Percentiles rank a stretch among this genome's conserved stretches.
These are phyloP conservation scores for Chenopodium formosanum DNA, from an alignment of 148 eudicot genomes.

Conservation along the genomic window DNA sequence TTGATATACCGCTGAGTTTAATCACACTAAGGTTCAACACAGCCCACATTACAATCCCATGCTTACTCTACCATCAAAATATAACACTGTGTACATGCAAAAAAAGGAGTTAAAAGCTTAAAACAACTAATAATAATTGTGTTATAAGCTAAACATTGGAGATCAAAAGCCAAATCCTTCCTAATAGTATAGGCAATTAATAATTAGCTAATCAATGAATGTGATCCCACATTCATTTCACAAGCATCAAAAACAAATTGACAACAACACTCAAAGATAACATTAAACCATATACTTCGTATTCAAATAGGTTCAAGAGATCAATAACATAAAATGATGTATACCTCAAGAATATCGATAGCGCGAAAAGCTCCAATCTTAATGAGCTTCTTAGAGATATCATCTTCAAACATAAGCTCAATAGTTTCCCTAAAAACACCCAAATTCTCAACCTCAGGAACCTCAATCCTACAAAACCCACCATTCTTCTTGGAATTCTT, in stretches of 20 bases:
- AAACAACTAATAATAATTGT: neutral
- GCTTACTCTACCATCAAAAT: neutral
- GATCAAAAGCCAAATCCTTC: neutral
- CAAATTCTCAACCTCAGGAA: conserved; percentile 81
- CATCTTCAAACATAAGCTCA: conserved; percentile 91
- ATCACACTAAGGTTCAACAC: neutral
- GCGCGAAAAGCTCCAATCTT: conserved; percentile 66
- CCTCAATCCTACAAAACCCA: conserved; percentile 77
- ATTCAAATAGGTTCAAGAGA: neutral
- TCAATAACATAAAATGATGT: neutral
- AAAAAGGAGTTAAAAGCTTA: neutral
- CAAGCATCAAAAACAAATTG: neutral
- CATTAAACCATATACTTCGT: neutral
- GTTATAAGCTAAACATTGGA: neutral
- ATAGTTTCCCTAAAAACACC: conserved; percentile 69
- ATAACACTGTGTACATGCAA: neutral
- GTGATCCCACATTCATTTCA: neutral
- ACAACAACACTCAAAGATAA: neutral
- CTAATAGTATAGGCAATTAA: neutral
- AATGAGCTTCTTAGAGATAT: conserved; percentile 45
- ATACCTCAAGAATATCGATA: conserved; percentile 83
- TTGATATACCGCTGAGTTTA: too few species aligned
- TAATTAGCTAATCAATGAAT: neutral
- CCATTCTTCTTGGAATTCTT: conserved; percentile 32
- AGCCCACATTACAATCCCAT: neutral